Percentiles rank a stretch among this genome's conserved stretches.
Evolutionary conservation across 2,329 filamentous ascomycete species (phyloP).

Genomic region (Colletotrichum higginsianum): DNA sequence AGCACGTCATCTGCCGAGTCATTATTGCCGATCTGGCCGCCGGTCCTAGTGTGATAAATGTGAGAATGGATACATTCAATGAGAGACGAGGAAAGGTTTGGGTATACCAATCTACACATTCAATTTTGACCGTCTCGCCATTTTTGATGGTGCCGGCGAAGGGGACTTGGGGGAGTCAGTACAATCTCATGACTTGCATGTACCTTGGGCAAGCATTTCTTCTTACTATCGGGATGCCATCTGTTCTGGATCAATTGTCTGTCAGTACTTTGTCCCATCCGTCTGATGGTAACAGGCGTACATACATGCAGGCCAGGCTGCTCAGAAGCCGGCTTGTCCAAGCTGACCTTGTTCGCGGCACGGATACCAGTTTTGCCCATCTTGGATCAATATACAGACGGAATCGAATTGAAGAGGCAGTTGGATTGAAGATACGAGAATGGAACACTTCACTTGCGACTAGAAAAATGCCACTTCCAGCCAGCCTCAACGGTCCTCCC

Average conservation of each 20-base stretch:
- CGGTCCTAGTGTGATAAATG: constrained; percentile 63
- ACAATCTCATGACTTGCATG: constrained; percentile 3
- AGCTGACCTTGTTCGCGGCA: constrained; percentile 79
- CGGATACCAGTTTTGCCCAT: constrained; percentile 75
- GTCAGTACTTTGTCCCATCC: background rate
- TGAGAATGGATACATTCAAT: constrained; percentile 25
- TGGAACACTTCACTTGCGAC: background rate
- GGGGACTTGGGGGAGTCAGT: constrained; percentile 71
- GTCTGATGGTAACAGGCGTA: constrained; percentile 21
- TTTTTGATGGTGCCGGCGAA: constrained; percentile 80
- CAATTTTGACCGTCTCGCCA: constrained; percentile 92
- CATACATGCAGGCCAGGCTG: constrained; percentile 80
- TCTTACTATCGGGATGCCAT: constrained; percentile 90
- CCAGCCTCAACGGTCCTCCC: background rate
- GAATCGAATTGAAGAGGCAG: too few relatives aligned
- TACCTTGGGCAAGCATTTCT: background rate
- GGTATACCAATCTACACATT: constrained; percentile 83
- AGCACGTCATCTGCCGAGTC: constrained; percentile 91
- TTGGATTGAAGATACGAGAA: background rate
- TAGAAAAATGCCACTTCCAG: background rate
- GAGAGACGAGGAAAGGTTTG: constrained; percentile 45
- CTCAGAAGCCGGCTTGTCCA: constrained; percentile 79
- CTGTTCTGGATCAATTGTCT: constrained; percentile 74
- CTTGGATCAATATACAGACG: constrained; percentile 21
- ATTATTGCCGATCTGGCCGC: constrained; percentile 89